Conservation (phyloP, 345 rosid genomes). For the Erodium maritimum region DNA sequence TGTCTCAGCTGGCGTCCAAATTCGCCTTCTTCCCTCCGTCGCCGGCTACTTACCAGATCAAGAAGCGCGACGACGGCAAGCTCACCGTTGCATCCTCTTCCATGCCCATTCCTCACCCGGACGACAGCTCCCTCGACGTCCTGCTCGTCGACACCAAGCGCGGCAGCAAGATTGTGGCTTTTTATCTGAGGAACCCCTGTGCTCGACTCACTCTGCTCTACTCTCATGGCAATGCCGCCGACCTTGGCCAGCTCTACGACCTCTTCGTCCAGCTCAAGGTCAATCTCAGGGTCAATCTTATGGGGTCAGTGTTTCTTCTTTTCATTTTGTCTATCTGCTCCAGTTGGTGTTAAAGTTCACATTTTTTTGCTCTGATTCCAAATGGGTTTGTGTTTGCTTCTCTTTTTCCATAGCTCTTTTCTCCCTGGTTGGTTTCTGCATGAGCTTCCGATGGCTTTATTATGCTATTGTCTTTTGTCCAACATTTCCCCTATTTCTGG, state of each 20-base stretch:
- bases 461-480: not conserved
- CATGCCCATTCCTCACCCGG: constrained; percentile 46
- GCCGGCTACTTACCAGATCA: constrained; percentile 87
- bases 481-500: not conserved
- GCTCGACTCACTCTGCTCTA: constrained; percentile 90
- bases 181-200: constrained; percentile 68
- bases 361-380: not conserved
- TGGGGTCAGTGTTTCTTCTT: constrained; percentile 56
- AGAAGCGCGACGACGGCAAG: constrained; percentile 17
- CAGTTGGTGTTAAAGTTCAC: not conserved
- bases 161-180: constrained; percentile 81
- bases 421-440: not conserved
- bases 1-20: constrained; percentile 89
- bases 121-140: constrained; percentile 66
- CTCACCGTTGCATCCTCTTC: constrained; percentile 41
- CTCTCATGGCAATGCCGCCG: constrained; percentile 99
- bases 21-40: constrained; percentile 98
- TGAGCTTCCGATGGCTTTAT: not conserved
- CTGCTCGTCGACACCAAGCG: constrained; percentile 51
- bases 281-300: constrained; percentile 90
- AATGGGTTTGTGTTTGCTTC: not conserved
- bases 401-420: not conserved
- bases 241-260: constrained; percentile 96
- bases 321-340: not conserved
- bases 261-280: constrained; percentile 95